Percentiles rank a stretch among this genome's conserved stretches.
phyloP scores from a whole-genome alignment of 176 grass and related monocot species.

The bread wheat (Triticum aestivum) region DNA sequence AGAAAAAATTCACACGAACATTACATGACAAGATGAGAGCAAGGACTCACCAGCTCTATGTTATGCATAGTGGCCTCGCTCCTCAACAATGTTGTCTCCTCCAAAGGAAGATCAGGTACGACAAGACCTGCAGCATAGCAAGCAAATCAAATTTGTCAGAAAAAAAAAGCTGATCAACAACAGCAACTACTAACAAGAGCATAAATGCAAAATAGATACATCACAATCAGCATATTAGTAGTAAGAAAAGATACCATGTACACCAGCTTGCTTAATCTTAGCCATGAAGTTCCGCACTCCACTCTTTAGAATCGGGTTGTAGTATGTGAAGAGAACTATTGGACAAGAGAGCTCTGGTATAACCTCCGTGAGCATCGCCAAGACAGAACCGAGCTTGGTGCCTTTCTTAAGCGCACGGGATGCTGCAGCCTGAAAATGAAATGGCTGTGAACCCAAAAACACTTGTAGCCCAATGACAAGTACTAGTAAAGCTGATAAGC shows the following conservation, averaged over 20 bases:
- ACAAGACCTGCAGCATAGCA: constrained; percentile 68
- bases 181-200: not conserved
- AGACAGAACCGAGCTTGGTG: constrained; percentile 57
- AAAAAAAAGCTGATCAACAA: not conserved
- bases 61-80: constrained; percentile 60
- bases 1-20: not conserved
- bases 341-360: constrained; percentile 77
- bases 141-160: not conserved
- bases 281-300: constrained; percentile 76
- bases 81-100: constrained; percentile 70
- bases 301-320: constrained; percentile 80
- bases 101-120: constrained; percentile 91
- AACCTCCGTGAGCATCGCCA: constrained; percentile 75
- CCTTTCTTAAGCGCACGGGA: constrained; percentile 74
- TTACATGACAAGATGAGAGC: constrained; percentile 16
- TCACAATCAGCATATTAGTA: not conserved
- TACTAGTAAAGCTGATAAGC: not conserved
- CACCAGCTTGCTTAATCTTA: constrained; percentile 54
- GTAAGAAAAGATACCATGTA: constrained; percentile 54
- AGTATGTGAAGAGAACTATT: constrained; percentile 90
- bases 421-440: constrained; percentile 87
- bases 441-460: not conserved
- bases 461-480: not conserved
- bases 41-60: constrained; percentile 72
- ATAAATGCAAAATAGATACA: not conserved